phyloP scores from a whole-genome alignment of 2,329 filamentous ascomycete species.

The Cercospora sp. region DNA sequence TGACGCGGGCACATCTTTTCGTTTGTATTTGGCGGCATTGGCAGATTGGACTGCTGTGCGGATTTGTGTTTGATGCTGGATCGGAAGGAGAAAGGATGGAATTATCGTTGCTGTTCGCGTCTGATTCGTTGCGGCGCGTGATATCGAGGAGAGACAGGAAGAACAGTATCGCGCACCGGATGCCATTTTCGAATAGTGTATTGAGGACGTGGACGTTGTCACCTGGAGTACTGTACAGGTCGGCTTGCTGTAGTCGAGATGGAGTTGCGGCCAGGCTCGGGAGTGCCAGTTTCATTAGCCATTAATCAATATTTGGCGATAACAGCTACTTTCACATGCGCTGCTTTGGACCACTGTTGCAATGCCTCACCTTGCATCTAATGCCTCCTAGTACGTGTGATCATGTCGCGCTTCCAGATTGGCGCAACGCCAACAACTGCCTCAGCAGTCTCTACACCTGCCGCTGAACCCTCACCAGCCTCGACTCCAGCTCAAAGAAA shows the following conservation, averaged over 20 bases:
- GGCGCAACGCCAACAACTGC: constrained; percentile 26
- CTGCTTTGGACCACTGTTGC: not conserved
- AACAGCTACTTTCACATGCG: not conserved
- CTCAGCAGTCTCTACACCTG: constrained; percentile 45
- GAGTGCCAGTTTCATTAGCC: not conserved
- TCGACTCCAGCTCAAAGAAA: constrained; percentile 42
- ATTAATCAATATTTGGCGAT: not conserved
- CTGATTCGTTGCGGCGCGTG: constrained; percentile 18
- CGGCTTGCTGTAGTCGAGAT: not conserved
- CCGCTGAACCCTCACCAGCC: constrained; percentile 24
- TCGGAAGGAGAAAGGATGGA: constrained; percentile 29
- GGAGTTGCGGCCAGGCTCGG: constrained; percentile 20
- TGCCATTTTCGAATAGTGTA: constrained; percentile 24
- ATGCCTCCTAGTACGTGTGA: constrained; percentile 4
- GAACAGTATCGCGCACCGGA: constrained; percentile 31
- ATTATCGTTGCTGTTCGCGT: constrained; percentile 21
- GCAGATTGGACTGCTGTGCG: constrained; percentile 43
- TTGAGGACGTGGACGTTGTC: not conserved
- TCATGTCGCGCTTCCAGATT: constrained; percentile 55
- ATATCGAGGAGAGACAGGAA: constrained; percentile 32
- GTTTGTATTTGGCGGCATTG: constrained; percentile 45
- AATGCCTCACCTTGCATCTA: not conserved
- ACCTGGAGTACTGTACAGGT: not conserved
- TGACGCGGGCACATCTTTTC: constrained; percentile 51
- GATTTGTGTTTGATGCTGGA: constrained; percentile 40